Percentiles rank a stretch among this genome's conserved stretches.
These are phyloP conservation scores for Kwoniella dendrophila DNA, from an alignment of 768 basidiomycete genomes.

Conservation along the genomic window DNA sequence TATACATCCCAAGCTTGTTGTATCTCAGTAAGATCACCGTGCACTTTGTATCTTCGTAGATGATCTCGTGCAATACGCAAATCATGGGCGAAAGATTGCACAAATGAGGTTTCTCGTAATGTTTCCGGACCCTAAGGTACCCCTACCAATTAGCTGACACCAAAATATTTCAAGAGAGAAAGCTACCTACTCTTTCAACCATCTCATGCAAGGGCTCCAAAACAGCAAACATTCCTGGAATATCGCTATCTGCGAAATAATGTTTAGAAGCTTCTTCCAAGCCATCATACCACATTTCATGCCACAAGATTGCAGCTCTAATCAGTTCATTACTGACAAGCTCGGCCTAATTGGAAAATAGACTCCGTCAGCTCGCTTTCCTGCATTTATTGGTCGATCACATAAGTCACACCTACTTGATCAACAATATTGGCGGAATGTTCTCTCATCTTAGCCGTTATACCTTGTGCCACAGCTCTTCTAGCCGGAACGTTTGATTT, in stretches of 20 bases:
- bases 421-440: slow-evolving; percentile 84
- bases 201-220: slow-evolving; percentile 90
- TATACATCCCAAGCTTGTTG: slow-evolving; percentile 99
- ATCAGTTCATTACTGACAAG: slow-evolving; percentile 93
- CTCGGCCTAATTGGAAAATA: slow-evolving; percentile 63
- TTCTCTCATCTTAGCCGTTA: slow-evolving; percentile 92
- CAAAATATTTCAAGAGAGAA: not conserved
- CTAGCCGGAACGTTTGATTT: slow-evolving; percentile 86
- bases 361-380: not conserved
- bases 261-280: slow-evolving; percentile 94
- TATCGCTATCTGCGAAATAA: slow-evolving; percentile 96
- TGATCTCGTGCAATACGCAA: slow-evolving; percentile 89
- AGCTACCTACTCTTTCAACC: slow-evolving; percentile 68
- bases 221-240: slow-evolving; percentile 92
- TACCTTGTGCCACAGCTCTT: slow-evolving; percentile 75
- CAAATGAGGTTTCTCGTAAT: slow-evolving; percentile 89
- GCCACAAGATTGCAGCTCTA: slow-evolving; percentile 96
- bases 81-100: slow-evolving; percentile 89
- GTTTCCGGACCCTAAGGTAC: slow-evolving; percentile 90
- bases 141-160: slow-evolving; percentile 1
- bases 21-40: slow-evolving; percentile 83
- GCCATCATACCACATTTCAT: slow-evolving; percentile 98
- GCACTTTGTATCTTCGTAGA: slow-evolving; percentile 78
- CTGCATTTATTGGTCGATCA: slow-evolving; percentile 6
- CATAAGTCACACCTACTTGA: slow-evolving; percentile 63